A percentile compares a stretch with the other conserved stretches of the same genome.
Conservation (phyloP, 495 filamentous ascomycete genomes). For the Thermothielavioides terrestris region DNA sequence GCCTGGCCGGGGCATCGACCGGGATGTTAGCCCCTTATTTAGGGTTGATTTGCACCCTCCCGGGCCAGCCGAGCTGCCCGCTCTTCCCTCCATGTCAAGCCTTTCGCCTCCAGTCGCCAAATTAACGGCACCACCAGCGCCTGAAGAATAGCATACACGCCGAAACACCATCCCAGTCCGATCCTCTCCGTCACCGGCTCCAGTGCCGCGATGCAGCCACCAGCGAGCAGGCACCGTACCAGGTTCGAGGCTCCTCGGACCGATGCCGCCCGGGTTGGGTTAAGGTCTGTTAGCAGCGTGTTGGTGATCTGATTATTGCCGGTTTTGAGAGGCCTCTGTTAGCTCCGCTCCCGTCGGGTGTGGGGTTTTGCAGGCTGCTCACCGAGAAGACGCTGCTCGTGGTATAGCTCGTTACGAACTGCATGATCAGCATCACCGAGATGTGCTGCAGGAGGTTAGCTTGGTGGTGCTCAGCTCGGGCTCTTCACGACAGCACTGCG, state of each 20-base stretch:
- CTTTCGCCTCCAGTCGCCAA: too few relatives aligned
- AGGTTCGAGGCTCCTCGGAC: slow-evolving; percentile 8
- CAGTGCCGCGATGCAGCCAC: slow-evolving; percentile 1
- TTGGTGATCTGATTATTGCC: slow-evolving; percentile 6
- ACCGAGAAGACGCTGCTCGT: too few relatives aligned
- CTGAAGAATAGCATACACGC: slow-evolving; percentile 7
- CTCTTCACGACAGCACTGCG: neutral
- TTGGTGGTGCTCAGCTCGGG: too few relatives aligned
- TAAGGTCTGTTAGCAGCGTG: slow-evolving; percentile 25
- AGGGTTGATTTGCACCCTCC: too few relatives aligned
- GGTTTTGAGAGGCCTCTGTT: neutral
- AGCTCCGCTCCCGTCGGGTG: neutral
- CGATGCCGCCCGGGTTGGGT: slow-evolving; percentile 12
- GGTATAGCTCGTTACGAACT: slow-evolving; percentile 3
- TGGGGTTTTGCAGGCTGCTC: too few relatives aligned
- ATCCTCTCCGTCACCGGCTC: slow-evolving; percentile 5
- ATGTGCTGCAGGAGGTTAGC: neutral
- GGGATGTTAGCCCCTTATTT: too few relatives aligned
- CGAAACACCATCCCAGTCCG: slow-evolving; percentile 4
- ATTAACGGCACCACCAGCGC: too few relatives aligned
- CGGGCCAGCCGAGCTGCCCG: too few relatives aligned
- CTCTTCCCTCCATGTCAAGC: too few relatives aligned
- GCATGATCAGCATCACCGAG: slow-evolving; percentile 6
- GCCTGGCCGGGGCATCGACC: too few relatives aligned
- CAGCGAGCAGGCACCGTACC: slow-evolving; percentile 5